phyloP scores from a whole-genome alignment of 495 filamentous ascomycete species.

The Tricharina praecox region DNA sequence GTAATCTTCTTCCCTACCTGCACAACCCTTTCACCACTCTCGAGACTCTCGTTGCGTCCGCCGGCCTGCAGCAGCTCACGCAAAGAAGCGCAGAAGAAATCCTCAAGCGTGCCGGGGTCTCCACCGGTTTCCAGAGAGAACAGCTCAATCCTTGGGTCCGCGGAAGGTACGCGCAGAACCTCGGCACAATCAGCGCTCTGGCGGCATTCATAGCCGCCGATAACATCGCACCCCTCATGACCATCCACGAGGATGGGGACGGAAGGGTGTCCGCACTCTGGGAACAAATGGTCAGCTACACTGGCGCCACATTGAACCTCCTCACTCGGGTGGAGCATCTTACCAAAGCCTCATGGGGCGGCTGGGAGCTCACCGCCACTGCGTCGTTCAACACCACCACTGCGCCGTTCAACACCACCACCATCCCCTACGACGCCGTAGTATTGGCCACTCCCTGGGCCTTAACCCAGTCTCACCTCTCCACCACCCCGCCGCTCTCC shows the following conservation, averaged over 20 bases:
- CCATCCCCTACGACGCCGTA: conserved; percentile 51
- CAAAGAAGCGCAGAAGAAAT: neutral
- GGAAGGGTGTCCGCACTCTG: neutral
- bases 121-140: conserved; percentile 48
- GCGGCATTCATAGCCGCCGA: conserved; percentile 31
- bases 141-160: conserved; percentile 78
- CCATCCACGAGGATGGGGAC: neutral
- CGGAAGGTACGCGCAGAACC: conserved; percentile 86
- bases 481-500: conserved; percentile 38
- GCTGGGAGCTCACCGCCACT: neutral
- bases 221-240: conserved; percentile 17
- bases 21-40: too few species aligned
- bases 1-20: too few species aligned
- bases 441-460: conserved; percentile 63
- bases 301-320: neutral
- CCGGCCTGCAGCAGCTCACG: neutral
- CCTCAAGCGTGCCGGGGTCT: neutral
- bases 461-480: conserved; percentile 42
- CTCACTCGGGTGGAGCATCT: neutral
- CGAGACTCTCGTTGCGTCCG: too few species aligned
- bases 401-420: conserved; percentile 14
- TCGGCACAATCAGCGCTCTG: conserved; percentile 65
- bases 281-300: neutral
- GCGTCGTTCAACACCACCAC: conserved; percentile 10
- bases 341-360: neutral